A percentile compares a stretch with the other conserved stretches of the same genome.
Evolutionary conservation across 108 stramenopile genomes (phyloP).

Genomic region (Cyclotella sp.): DNA sequence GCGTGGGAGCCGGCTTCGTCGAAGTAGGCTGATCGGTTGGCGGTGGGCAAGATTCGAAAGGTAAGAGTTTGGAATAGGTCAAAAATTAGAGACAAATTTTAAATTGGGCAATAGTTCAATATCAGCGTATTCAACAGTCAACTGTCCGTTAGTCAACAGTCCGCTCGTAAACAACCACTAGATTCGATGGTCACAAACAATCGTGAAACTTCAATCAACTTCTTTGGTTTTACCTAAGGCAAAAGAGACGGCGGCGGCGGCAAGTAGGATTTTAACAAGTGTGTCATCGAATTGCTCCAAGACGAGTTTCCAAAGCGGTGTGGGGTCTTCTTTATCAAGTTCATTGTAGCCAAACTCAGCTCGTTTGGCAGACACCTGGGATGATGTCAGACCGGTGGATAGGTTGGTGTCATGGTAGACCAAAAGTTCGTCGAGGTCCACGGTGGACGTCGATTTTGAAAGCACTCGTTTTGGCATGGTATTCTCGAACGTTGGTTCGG

Average conservation of each 20-base stretch:
- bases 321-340: slow-evolving; percentile 58
- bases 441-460: slow-evolving; percentile 36
- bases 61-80: too few relatives aligned
- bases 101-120: too few relatives aligned
- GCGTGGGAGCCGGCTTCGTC: slow-evolving; percentile 79
- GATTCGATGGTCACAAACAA: too few relatives aligned
- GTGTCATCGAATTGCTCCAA: slow-evolving; percentile 97
- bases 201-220: too few relatives aligned
- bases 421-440: slow-evolving; percentile 25
- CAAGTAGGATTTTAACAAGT: slow-evolving; percentile 94
- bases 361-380: slow-evolving; percentile 29
- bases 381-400: slow-evolving; percentile 39
- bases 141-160: too few relatives aligned
- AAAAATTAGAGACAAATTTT: too few relatives aligned
- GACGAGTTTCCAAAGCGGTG: slow-evolving; percentile 88
- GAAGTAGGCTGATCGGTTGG: slow-evolving; percentile 71
- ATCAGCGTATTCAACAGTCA: too few relatives aligned
- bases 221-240: slow-evolving; percentile 41
- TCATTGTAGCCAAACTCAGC: slow-evolving; percentile 42
- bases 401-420: slow-evolving; percentile 22
- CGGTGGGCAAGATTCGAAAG: too few relatives aligned
- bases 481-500: too few relatives aligned
- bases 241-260: slow-evolving; percentile 91
- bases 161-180: too few relatives aligned
- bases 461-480: too few relatives aligned